Base-by-base conservation (phyloP, 2,329 filamentous ascomycete genomes). In the Pseudocercospora musae region DNA sequence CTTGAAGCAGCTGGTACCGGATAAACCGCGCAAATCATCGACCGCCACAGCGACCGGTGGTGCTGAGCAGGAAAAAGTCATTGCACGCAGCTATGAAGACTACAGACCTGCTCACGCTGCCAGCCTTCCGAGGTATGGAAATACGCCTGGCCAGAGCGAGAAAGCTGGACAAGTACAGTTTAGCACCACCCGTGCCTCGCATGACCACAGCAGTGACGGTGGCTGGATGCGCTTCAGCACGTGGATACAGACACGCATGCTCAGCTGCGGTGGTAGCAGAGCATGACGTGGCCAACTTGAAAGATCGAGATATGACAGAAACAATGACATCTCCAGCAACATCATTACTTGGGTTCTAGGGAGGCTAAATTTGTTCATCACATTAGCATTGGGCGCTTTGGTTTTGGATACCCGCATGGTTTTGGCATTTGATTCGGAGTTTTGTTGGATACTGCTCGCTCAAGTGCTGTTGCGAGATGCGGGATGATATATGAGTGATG, bases 191-290 rank as follows among this genome's bases (percentile, higher is more conserved):
- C 42, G 56, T 4, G 31, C 33, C 20, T 37, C 58, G 42, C 31
- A 62, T 56, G n/a, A 57, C 44, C 60, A 57, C 50, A 31, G 11
- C 7, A 57, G 27, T 18, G 57, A 62, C 57, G 65, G 66, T 29
- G 72, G 77, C 21, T 85, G 83, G 83, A 76, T 84, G 62, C 76
- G 80, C 23, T 85, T 85, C 69, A 74, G 84, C 59, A 83, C 83
- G 1, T 86, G 84, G 84, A 75, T 84, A 63, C 79, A 80, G 69
- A 85, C 83, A 31, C 77, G 83, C 62, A 71, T 85, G 60, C 79
- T 85, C 66, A 81, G 83, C 66, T 77, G 84, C 62, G 76, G 77
- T 2, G 60, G 59, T 10, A 61, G 58, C 49, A 60, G 54, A 44
- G 50, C 21, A 23, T 57, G 20, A 60, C 4, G 37, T 18, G 37